These are phyloP conservation scores for Harringtonia aguacate DNA, from an alignment of 2,329 filamentous ascomycete species.

Conservation along the genomic window DNA sequence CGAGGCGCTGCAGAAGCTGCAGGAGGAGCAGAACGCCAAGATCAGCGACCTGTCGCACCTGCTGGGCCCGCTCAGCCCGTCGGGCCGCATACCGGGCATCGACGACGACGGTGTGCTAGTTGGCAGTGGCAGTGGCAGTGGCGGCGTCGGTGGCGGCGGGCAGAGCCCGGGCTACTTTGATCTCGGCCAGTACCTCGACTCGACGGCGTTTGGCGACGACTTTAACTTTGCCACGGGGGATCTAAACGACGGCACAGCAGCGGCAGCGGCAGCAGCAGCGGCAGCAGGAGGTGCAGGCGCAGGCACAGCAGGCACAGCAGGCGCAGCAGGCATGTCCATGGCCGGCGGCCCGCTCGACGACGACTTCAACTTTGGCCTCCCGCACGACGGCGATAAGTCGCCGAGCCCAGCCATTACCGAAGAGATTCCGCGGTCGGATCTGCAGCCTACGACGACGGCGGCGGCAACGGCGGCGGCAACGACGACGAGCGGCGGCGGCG, in stretches of 20 bases:
- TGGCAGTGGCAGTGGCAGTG: background rate
- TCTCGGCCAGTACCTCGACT: constrained; percentile 38
- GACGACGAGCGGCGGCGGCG: background rate
- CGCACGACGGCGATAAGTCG: constrained; percentile 14
- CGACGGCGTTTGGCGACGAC: constrained; percentile 31
- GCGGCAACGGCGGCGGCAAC: background rate
- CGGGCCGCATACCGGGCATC: constrained; percentile 65
- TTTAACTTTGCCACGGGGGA: constrained; percentile 35
- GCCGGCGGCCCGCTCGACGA: constrained; percentile 23
- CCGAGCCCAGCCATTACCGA: constrained; percentile 11
- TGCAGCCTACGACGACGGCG: constrained; percentile 8
- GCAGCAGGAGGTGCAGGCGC: constrained; percentile 3
- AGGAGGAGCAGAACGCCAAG: constrained; percentile 66
- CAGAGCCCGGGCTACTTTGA: constrained; percentile 27
- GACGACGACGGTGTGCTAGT: constrained; percentile 23
- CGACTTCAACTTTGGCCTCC: constrained; percentile 41
- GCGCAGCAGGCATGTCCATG: background rate
- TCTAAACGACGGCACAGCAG: constrained; percentile 21
- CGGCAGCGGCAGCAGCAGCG: constrained; percentile 3
- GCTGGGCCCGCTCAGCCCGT: constrained; percentile 71
- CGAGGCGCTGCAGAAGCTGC: constrained; percentile 66
- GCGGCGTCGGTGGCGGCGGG: background rate
- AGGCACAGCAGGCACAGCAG: background rate
- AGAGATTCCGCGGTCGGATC: constrained; percentile 10
- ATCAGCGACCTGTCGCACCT: constrained; percentile 65